Evolutionary conservation across 2,329 filamentous ascomycete species (phyloP), one percentile per base, ranked within the genome.

Genomic region (Ophiostoma perfectum): DNA sequence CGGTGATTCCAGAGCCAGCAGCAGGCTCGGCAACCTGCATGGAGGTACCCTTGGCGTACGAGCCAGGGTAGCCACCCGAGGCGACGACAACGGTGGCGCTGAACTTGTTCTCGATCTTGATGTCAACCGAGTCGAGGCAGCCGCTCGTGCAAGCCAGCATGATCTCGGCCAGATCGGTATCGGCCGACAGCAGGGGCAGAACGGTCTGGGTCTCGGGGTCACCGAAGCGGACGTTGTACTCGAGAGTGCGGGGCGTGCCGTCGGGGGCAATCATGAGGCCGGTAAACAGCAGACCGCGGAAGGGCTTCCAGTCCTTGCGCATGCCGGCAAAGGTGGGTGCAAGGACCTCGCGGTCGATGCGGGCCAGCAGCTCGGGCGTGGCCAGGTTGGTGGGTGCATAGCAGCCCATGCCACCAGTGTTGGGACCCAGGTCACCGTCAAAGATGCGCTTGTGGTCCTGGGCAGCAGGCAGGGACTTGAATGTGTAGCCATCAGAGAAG

Each of bases 371-470:
- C 70, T 89, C 86, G 66, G 88, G 85, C 0, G 89, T 90, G 42
- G 90, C 88, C 74, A 93, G 89, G 72, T 87, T 90, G 1, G 93
- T 96, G n/a, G 91, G 91, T 16, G 93, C 93, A 78, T 98, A 98
- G 76, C 93, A 97, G 66, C 95, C 95, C 95, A 98, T 98, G 55
- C 95, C 95, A 70, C 94, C 95, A 2, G 95, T 98, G 80, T 98
- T 98, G 49, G 93, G 91, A 1, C 95, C 95, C 65, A 86, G 84
- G 76, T 98, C 94, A 67, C 91, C 92, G 75, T 99, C 95, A 67
- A 90, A 91, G 72, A 96, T 93, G 71, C 93, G 87, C 84, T 99
- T 98, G 82, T 99, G 95, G 78, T 98, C 95, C 78, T 99, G 95
- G 1, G 94, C 94, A 0, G 95, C 90, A 5, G 94, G 94, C 9